Base-by-base conservation (phyloP, 495 filamentous ascomycete genomes). In the Neurospora sp. region DNA sequence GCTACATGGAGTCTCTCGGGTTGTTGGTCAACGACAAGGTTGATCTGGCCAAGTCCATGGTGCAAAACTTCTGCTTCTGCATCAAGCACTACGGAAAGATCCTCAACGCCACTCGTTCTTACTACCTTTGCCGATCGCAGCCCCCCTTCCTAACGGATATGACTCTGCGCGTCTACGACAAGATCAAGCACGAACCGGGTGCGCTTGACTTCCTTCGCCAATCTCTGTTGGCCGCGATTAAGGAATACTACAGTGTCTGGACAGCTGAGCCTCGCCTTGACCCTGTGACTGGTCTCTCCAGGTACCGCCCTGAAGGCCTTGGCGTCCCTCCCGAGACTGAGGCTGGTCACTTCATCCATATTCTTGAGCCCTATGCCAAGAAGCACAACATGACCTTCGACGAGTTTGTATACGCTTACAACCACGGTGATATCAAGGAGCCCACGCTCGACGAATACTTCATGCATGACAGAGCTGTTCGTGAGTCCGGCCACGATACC, bases 61-160 rank as follows among this genome's bases (percentile, higher is more conserved):
- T 98, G 39, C 83, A 89, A 75, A 95, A 99, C 83, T 98, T 98
- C 82, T 94, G 92, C 81, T 99, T 99, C 83, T 94, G 93, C 84
- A 98, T 99, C 82, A 90, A 93, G 82, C 96, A 99, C 82, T 99
- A 99, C 80, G 95, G 93, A 72, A 99, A 98, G 83, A 95, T 98
- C 73, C 89, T 98, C 74, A 99, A 98, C 81, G 96, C 96, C 24
- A 99, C 96, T 39, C 90, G 96, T 42, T 92, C 94, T 11, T 99
- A 99, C 86, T 98, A 98, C 78, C 89, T 98, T 45, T 90, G 88
- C 66, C 90, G 96, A 70, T 96, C 96, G 0, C 96, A 99, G 82
- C 96, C 96, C 2, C 96, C 96, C 24, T 98, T 99, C 83, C 85
- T 99, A 66, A 98, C 96, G 34, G 96, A 98, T 83, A 97, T 99